A percentile compares a stretch with the other conserved stretches of the same genome.
phyloP scores from a whole-genome alignment of 2,329 filamentous ascomycete genomes.

The Kalaharituber pfeilii region DNA sequence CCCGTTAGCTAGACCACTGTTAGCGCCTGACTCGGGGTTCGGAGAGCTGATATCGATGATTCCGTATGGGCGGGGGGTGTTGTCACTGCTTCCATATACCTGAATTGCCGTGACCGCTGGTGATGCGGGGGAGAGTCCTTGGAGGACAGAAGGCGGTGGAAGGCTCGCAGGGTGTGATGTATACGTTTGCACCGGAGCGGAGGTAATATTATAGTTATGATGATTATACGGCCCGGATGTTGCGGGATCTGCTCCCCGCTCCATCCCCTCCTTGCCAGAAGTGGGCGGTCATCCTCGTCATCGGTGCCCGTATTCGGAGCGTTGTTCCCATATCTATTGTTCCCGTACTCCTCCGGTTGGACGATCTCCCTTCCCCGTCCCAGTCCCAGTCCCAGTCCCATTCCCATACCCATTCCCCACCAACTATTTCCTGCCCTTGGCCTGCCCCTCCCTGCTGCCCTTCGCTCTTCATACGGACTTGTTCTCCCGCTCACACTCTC shows the following conservation, averaged over 20 bases:
- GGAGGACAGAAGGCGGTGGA: too few species aligned
- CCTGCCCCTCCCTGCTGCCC: too few species aligned
- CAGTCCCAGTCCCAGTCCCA: neutral
- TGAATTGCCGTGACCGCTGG: neutral
- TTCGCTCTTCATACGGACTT: neutral
- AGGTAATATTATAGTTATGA: too few species aligned
- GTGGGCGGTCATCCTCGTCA: neutral
- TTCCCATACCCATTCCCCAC: neutral
- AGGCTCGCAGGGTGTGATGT: too few species aligned
- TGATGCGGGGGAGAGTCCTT: neutral
- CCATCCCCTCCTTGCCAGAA: neutral
- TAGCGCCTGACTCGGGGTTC: neutral
- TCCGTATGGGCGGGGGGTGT: neutral
- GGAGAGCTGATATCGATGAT: neutral
- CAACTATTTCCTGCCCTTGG: neutral
- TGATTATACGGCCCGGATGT: neutral
- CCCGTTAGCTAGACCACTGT: neutral
- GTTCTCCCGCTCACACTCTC: neutral
- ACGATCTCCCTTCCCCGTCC: neutral
- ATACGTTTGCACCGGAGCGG: too few species aligned
- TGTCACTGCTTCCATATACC: neutral
- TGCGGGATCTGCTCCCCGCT: neutral
- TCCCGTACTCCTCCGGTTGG: neutral
- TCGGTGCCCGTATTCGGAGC: neutral
- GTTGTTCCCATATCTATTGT: neutral